A percentile compares a stretch with the other conserved stretches of the same genome.
These are phyloP conservation scores for Ogataea saltuana DNA, from an alignment of 805 yeast species.

Conservation along the genomic window DNA sequence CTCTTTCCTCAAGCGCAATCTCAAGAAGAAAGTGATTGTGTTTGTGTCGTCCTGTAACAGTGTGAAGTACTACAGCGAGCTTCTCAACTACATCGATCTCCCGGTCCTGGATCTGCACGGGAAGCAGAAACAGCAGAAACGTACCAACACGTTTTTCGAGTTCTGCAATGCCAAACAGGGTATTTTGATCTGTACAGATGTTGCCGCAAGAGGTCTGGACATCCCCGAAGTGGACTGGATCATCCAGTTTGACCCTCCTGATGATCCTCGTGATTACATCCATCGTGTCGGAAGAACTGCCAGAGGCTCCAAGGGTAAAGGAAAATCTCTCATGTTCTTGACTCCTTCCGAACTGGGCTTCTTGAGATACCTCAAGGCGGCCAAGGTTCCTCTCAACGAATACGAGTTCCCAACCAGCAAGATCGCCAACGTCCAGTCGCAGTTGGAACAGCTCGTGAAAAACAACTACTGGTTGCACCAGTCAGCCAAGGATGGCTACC, in stretches of 20 bases:
- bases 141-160: constrained; percentile 97
- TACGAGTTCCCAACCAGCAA: constrained; percentile 93
- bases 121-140: constrained; percentile 96
- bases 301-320: constrained; percentile 85
- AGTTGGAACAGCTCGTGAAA: constrained; percentile 84
- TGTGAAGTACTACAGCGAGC: constrained; percentile 93
- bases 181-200: constrained; percentile 92
- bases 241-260: constrained; percentile 98
- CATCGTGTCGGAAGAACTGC: constrained; percentile 99
- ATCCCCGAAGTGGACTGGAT: constrained; percentile 99
- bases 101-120: constrained; percentile 98
- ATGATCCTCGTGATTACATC: constrained; percentile 98
- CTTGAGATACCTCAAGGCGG: constrained; percentile 89
- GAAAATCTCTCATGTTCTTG: constrained; percentile 92
- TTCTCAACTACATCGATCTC: constrained; percentile 91
- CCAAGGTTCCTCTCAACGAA: constrained; percentile 96
- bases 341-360: constrained; percentile 94
- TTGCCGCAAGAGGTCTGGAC: constrained; percentile 98
- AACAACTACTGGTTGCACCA: constrained; percentile 94
- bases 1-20: constrained; percentile 90
- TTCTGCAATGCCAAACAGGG: constrained; percentile 97
- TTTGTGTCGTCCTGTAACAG: constrained; percentile 95
- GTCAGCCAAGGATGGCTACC: constrained; percentile 95
- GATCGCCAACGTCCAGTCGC: constrained; percentile 95
- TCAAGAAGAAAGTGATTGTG: constrained; percentile 89